Percentiles rank a stretch among this genome's conserved stretches.
These are phyloP conservation scores for Syzygium syzygioides DNA, from an alignment of 441 rosid genomes.

Conservation along the genomic window DNA sequence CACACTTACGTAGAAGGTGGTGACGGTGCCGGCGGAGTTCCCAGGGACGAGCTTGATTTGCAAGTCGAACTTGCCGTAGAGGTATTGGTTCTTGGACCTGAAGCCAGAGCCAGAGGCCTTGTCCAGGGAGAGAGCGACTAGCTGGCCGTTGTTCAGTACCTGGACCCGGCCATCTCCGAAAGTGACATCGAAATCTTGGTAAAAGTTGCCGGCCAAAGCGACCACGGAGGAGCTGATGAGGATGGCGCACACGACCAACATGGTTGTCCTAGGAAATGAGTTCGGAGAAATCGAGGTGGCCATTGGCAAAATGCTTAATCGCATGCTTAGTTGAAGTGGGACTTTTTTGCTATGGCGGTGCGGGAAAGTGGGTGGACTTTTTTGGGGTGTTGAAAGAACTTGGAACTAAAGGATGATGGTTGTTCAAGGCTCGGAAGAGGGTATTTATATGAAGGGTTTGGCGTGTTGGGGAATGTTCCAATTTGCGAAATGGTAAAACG, in stretches of 20 bases:
- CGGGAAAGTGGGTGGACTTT: not conserved
- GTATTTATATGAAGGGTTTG: not conserved
- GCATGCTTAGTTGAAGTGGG: not conserved
- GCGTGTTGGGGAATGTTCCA: not conserved
- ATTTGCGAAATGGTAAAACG: not conserved
- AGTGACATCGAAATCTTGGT: not conserved
- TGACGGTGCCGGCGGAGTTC: slow-evolving; percentile 2
- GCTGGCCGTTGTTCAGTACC: not conserved
- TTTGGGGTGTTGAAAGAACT: not conserved
- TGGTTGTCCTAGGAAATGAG: not conserved
- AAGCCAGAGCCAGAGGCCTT: not conserved
- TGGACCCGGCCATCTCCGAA: not conserved
- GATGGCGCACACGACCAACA: not conserved
- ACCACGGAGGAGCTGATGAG: not conserved
- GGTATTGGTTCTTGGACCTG: not conserved
- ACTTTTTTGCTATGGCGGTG: not conserved
- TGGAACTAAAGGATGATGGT: not conserved
- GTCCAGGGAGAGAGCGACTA: not conserved
- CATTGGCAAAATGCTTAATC: not conserved
- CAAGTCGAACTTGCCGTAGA: not conserved
- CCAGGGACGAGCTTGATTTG: slow-evolving; percentile 3
- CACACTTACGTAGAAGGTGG: not conserved
- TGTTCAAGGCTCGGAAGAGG: not conserved
- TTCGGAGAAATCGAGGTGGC: not conserved
- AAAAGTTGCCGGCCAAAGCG: not conserved